These are phyloP conservation scores for Phytophthora pisi DNA, from an alignment of 352 stramenopile species.

Conservation along the genomic window DNA sequence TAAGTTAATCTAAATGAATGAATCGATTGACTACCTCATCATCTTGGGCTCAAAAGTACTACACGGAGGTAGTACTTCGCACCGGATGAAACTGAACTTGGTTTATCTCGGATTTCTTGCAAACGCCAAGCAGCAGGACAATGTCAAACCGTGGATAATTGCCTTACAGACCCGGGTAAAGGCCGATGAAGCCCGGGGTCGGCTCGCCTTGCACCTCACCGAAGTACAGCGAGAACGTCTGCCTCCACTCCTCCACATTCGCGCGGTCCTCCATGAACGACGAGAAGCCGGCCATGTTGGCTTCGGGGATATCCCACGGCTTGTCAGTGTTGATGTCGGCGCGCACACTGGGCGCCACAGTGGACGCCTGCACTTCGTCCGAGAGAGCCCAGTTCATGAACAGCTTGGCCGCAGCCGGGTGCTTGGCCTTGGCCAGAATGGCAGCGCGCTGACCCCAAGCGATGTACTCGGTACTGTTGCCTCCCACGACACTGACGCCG, in stretches of 20 bases:
- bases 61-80: too few relatives aligned
- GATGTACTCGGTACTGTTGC: conserved; percentile 37
- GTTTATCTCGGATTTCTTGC: too few relatives aligned
- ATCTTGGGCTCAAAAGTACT: background rate
- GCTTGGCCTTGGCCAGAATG: conserved; percentile 57
- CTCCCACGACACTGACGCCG: conserved; percentile 8
- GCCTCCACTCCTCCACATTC: conserved; percentile 42
- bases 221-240: conserved; percentile 60
- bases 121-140: too few relatives aligned
- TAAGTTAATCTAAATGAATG: background rate
- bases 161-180: conserved; percentile 44
- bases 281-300: conserved; percentile 35
- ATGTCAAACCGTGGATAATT: background rate
- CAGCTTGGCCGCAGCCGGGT: conserved; percentile 54
- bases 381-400: conserved; percentile 62
- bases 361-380: conserved; percentile 35
- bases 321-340: conserved; percentile 45
- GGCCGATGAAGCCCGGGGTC: conserved; percentile 40
- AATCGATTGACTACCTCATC: background rate
- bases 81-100: too few relatives aligned
- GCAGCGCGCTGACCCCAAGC: conserved; percentile 53
- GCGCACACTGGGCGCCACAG: conserved; percentile 32
- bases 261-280: conserved; percentile 60
- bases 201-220: conserved; percentile 53
- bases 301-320: conserved; percentile 39